Evolutionary conservation across 306 rosid species (phyloP).

Genomic region (Casuarina equisetifolia): DNA sequence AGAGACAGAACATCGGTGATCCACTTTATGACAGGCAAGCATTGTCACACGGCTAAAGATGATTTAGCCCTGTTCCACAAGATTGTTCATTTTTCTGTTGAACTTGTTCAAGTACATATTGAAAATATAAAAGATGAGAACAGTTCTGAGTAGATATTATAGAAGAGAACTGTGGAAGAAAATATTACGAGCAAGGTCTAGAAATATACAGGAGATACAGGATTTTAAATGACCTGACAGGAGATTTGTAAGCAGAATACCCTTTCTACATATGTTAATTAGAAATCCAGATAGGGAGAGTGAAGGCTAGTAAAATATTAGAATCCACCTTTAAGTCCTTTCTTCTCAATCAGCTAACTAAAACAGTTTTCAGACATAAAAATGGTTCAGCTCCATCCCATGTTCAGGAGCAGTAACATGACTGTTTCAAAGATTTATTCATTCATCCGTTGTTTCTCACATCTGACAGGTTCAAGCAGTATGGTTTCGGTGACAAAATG

Average conservation of each 20-base stretch:
- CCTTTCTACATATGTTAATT: not conserved
- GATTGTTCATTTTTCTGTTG: not conserved
- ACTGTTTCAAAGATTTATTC: too few species aligned
- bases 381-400: not conserved
- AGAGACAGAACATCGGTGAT: not conserved
- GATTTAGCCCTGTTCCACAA: not conserved
- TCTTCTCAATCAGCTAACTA: not conserved
- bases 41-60: not conserved
- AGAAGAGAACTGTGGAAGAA: conserved; percentile 6
- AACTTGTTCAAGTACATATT: not conserved
- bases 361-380: not conserved
- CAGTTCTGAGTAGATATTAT: not conserved
- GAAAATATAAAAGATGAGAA: not conserved
- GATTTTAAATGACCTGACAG: not conserved
- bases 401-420: not conserved
- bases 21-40: not conserved
- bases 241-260: not conserved
- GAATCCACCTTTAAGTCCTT: not conserved
- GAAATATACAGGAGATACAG: not conserved
- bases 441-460: too few species aligned
- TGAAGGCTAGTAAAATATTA: not conserved
- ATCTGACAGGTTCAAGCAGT: too few species aligned
- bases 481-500: not conserved
- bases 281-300: not conserved
- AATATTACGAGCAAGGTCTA: conserved; percentile 1